These are phyloP conservation scores for Saccharomycopsis selenospora DNA, from an alignment of 805 yeast species.

Conservation along the genomic window DNA sequence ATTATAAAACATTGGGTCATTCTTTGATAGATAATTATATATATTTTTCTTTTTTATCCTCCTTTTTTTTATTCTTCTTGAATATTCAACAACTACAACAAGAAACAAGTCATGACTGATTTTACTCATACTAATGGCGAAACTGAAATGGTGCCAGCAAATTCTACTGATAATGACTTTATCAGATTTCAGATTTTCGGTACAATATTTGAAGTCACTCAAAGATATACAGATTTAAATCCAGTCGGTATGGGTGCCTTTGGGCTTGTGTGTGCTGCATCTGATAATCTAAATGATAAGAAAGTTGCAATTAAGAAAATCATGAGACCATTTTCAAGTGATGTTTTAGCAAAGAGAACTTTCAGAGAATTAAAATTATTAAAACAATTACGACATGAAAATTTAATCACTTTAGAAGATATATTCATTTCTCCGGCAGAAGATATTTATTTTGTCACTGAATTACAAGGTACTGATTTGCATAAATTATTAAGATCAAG, in stretches of 20 bases:
- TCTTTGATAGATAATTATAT: too few relatives aligned
- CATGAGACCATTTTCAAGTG: slow-evolving; percentile 93
- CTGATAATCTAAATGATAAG: slow-evolving; percentile 71
- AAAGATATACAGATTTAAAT: slow-evolving; percentile 80
- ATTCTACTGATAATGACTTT: slow-evolving; percentile 19
- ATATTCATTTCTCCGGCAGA: slow-evolving; percentile 91
- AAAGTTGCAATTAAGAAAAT: slow-evolving; percentile 96
- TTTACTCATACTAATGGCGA: neutral
- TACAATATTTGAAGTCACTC: slow-evolving; percentile 89
- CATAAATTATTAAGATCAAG: slow-evolving; percentile 86
- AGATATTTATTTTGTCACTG: slow-evolving; percentile 94
- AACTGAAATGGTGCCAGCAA: neutral
- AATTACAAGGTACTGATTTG: slow-evolving; percentile 92
- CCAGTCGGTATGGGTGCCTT: slow-evolving; percentile 99
- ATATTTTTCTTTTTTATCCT: too few relatives aligned
- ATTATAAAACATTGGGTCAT: too few relatives aligned
- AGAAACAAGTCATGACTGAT: too few relatives aligned
- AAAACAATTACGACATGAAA: slow-evolving; percentile 91
- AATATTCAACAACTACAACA: too few relatives aligned
- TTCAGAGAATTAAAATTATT: slow-evolving; percentile 90
- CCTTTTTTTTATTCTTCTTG: too few relatives aligned
- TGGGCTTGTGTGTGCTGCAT: slow-evolving; percentile 95
- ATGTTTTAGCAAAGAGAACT: slow-evolving; percentile 92
- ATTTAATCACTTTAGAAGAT: slow-evolving; percentile 85
- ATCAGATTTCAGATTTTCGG: slow-evolving; percentile 86